Conservation (phyloP, 2,329 filamentous ascomycete genomes). For the Madurella mycetomatis region DNA sequence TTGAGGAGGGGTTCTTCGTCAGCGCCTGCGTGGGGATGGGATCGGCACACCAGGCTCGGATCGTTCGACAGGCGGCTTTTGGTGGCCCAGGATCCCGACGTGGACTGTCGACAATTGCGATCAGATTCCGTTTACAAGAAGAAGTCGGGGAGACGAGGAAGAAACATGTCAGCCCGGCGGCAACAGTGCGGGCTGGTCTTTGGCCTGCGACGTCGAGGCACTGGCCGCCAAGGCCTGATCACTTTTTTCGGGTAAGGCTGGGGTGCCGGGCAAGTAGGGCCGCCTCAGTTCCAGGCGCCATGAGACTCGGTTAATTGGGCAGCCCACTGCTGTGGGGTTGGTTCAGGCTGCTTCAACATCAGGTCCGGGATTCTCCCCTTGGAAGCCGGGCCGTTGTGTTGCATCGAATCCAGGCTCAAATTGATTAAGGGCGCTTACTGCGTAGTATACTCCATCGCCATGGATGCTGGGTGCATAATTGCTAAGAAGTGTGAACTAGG, state of each 20-base stretch:
- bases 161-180: conserved; percentile 7
- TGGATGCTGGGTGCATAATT: no score
- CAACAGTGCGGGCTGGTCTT: conserved; percentile 4
- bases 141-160: background rate
- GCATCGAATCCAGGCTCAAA: no score
- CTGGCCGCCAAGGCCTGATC: conserved; percentile 9
- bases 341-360: background rate
- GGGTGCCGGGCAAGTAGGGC: background rate
- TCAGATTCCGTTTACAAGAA: background rate
- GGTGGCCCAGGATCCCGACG: background rate
- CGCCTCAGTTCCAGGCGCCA: background rate
- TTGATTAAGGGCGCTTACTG: no score
- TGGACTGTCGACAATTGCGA: background rate
- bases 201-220: conserved; percentile 14
- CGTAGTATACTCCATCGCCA: no score
- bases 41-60: background rate
- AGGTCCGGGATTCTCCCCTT: background rate
- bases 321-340: background rate
- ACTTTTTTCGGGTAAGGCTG: conserved; percentile 16
- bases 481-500: no score
- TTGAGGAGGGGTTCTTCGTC: conserved; percentile 5
- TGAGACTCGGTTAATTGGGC: background rate
- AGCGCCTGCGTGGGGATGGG: background rate
- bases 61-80: background rate
- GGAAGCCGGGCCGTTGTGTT: no score